Base-by-base conservation (phyloP, 768 basidiomycete genomes). In the Albatrellus ellisii region DNA sequence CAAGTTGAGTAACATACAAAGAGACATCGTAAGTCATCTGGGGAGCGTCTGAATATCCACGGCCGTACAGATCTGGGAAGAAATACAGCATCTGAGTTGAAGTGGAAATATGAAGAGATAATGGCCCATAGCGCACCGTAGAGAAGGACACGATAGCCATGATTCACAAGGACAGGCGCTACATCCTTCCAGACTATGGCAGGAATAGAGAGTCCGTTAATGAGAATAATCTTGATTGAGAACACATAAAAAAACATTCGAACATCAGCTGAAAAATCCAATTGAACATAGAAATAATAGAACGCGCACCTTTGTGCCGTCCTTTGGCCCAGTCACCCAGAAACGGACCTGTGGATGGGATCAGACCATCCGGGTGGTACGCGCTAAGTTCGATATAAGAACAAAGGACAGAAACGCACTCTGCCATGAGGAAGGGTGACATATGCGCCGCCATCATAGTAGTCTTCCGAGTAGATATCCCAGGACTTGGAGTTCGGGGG, bases 21-120 rank as follows among this genome's bases (percentile, higher is more conserved):
- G 65, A 60, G 1, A 72, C 60, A 47, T 83, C 70, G 56, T 88
- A 84, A 3, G 69, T 72, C 12, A 70, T 73, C 17, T 75, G 69
- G 0, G 85, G 85, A 1, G 84, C 83, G 43, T 83, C 84, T 1
- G 83, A 84, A 59, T 87, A 89, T 4, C 85, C 85, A 28, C 85
- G 71, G 10, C 84, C 86, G 46, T 84, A 86, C 15, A 87, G 64
- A 61, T 89, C 85, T 85, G 46, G 12, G 17, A 22, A 31, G 11
- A 4, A 14, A 41, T 36, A 26, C 4, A 8, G 34, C 31, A 26
- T 29, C 12, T 17, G 20, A 40, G 28, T 9, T 10, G 10, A 12
- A 26, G 33, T 15, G 21, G 37, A 34, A 18, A 20, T 17, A 37
- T 27, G 15, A 27, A 1, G 26, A 12, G 29, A 8, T 35, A 4